Evolutionary conservation across 768 basidiomycete genomes (phyloP).

Genomic region (Panaeolus cyanescens): DNA sequence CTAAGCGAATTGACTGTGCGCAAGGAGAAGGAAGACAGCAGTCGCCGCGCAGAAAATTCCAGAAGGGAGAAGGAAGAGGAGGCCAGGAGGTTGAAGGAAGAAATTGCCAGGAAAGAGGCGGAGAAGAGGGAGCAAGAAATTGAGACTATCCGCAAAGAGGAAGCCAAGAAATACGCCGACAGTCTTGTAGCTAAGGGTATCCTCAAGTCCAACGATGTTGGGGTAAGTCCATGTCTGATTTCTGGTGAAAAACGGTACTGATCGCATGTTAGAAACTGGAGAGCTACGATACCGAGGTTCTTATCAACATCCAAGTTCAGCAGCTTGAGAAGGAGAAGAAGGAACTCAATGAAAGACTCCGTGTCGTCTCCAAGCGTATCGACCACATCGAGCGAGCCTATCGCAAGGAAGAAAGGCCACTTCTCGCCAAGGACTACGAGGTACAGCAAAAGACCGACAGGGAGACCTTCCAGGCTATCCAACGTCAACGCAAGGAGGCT

Average conservation of each 20-base stretch:
- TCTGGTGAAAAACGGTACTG: not conserved
- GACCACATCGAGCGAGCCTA: constrained; percentile 96
- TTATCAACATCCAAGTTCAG: constrained; percentile 89
- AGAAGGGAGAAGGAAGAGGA: constrained; percentile 74
- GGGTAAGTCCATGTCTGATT: constrained; percentile 45
- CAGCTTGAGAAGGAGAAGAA: constrained; percentile 97
- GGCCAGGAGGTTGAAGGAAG: constrained; percentile 59
- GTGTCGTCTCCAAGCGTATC: constrained; percentile 84
- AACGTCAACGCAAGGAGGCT: constrained; percentile 56
- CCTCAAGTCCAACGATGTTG: constrained; percentile 61
- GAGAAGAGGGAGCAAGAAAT: constrained; percentile 73
- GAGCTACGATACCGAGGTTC: constrained; percentile 79
- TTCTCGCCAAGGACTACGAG: constrained; percentile 85
- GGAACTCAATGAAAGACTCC: constrained; percentile 78
- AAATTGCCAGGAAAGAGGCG: constrained; percentile 60
- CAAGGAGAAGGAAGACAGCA: constrained; percentile 88
- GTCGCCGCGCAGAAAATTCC: constrained; percentile 68
- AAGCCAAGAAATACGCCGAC: constrained; percentile 88
- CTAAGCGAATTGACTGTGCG: constrained; percentile 81
- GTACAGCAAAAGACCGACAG: constrained; percentile 80
- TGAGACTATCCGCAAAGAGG: constrained; percentile 75
- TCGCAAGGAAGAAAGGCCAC: constrained; percentile 88
- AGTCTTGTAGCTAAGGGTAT: constrained; percentile 79
- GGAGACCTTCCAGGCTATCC: constrained; percentile 63
- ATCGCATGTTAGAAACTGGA: constrained; percentile 65